phyloP scores from a whole-genome alignment of 1,139 yeast species.

The Suhomyces bribrorum region DNA sequence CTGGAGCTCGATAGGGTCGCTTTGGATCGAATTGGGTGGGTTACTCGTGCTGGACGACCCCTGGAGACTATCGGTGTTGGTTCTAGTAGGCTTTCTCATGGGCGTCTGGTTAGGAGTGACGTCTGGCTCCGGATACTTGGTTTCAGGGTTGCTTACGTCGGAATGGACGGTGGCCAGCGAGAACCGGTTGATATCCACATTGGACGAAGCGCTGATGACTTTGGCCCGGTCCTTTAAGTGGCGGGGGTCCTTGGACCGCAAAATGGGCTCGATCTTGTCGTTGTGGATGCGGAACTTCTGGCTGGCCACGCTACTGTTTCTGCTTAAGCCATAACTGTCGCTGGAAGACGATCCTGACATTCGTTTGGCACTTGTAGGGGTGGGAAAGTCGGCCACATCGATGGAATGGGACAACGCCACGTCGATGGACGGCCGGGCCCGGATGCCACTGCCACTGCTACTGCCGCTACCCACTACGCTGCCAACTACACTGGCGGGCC shows the following conservation, averaged over 20 bases:
- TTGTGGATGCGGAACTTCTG: conserved; percentile 14
- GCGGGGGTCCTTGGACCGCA: conserved; percentile 10
- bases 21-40: conserved; percentile 7
- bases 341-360: conserved; percentile 9
- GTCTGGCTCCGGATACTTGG: conserved; percentile 25
- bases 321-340: conserved; percentile 7
- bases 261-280: conserved; percentile 15
- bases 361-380: conserved; percentile 7
- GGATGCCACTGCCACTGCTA: conserved; percentile 1
- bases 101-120: conserved; percentile 21
- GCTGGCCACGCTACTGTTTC: conserved; percentile 14
- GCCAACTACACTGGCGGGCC: conserved; percentile 4
- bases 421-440: conserved; percentile 14
- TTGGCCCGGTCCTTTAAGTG: conserved; percentile 15
- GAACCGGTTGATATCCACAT: conserved; percentile 19
- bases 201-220: conserved; percentile 22
- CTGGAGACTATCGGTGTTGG: conserved; percentile 4
- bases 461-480: too few relatives aligned
- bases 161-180: conserved; percentile 18
- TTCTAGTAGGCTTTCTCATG: conserved; percentile 7
- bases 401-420: conserved; percentile 15
- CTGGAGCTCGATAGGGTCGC: conserved; percentile 9
- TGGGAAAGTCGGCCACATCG: conserved; percentile 2
- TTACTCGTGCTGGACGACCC: conserved; percentile 3
- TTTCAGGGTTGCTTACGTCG: conserved; percentile 15